Evolutionary conservation across 176 grass and related monocot species (phyloP).

Genomic region (Phyllostachys edulis): DNA sequence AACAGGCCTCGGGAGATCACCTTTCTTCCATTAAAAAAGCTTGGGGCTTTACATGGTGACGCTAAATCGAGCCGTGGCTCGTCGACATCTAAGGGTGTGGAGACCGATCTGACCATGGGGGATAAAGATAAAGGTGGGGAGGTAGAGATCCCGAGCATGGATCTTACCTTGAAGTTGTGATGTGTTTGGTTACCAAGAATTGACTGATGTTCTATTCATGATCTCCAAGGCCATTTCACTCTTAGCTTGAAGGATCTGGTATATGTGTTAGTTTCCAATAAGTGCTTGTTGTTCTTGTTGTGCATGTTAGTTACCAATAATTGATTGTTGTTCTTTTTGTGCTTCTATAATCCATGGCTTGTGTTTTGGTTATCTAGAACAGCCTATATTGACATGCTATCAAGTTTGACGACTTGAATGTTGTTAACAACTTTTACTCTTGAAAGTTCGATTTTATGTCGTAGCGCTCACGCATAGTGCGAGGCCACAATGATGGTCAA

Average conservation of each 20-base stretch:
- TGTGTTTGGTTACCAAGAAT: background rate
- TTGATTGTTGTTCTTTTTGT: background rate
- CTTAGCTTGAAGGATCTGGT: background rate
- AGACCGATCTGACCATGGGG: background rate
- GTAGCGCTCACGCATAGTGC: fast-evolving
- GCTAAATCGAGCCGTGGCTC: background rate
- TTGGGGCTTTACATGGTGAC: background rate
- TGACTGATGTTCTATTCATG: background rate
- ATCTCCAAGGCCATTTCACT: background rate
- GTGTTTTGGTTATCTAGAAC: background rate
- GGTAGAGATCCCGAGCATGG: background rate
- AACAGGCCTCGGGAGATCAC: background rate
- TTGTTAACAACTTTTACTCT: background rate
- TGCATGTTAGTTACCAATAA: background rate
- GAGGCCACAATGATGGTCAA: fast-evolving
- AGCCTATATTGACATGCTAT: background rate
- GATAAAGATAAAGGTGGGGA: background rate
- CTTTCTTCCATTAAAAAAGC: background rate
- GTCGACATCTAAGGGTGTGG: background rate
- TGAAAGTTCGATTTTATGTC: background rate
- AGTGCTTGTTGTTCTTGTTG: background rate
- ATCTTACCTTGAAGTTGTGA: conserved; percentile 35
- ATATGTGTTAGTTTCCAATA: background rate
- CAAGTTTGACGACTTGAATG: background rate
- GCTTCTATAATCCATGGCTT: background rate